Evolutionary conservation across 2,329 filamentous ascomycete species (phyloP).

Genomic region (Monascus ruber): DNA sequence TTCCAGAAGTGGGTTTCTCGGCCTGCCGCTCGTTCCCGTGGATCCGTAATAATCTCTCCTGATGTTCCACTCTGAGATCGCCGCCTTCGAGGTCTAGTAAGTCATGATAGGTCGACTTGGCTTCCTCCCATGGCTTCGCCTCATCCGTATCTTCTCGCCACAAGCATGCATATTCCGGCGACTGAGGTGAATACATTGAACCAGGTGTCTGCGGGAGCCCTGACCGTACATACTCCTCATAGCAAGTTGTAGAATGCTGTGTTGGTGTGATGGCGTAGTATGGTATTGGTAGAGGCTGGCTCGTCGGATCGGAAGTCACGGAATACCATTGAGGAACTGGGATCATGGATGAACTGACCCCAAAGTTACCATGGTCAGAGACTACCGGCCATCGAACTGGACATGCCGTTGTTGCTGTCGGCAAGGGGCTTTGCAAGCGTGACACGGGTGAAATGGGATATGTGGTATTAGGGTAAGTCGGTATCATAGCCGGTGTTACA

Average conservation of each 20-base stretch:
- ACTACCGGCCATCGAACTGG: constrained; percentile 14
- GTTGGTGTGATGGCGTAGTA: constrained; percentile 17
- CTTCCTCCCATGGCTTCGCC: constrained; percentile 18
- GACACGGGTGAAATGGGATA: constrained; percentile 18
- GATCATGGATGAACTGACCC: constrained; percentile 9
- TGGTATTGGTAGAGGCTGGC: constrained; percentile 10
- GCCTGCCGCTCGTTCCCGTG: not conserved
- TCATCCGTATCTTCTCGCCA: constrained; percentile 9
- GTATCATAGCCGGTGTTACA: constrained; percentile 11
- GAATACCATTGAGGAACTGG: constrained; percentile 17
- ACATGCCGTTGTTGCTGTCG: constrained; percentile 10
- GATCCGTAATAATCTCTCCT: not conserved
- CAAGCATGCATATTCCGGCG: constrained; percentile 7
- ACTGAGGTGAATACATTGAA: constrained; percentile 11
- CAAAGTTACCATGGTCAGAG: constrained; percentile 11
- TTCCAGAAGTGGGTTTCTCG: not conserved
- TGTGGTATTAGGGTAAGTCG: constrained; percentile 11
- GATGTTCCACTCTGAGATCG: constrained; percentile 4
- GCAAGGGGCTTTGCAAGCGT: constrained; percentile 16
- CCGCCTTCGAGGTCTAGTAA: constrained; percentile 5
- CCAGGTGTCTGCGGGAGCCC: constrained; percentile 11
- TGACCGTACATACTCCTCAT: constrained; percentile 15
- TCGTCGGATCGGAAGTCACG: constrained; percentile 15
- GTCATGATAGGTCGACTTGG: constrained; percentile 16
- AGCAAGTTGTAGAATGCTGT: constrained; percentile 10